These are phyloP conservation scores for Corchorus capsularis DNA, from an alignment of 345 rosid genomes.

Conservation along the genomic window DNA sequence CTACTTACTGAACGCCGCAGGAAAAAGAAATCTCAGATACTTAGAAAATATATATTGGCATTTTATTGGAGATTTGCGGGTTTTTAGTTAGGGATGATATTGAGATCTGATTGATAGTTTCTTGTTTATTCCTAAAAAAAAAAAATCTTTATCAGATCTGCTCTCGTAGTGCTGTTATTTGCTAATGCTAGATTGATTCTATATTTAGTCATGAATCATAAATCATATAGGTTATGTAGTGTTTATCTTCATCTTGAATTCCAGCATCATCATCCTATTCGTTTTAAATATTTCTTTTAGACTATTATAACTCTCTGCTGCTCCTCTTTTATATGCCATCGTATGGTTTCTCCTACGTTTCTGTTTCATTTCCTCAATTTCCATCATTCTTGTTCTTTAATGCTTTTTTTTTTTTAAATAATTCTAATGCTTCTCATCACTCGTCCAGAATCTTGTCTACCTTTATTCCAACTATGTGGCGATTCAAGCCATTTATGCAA, in stretches of 20 bases:
- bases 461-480: slow-evolving; percentile 68
- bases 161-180: background rate
- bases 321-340: background rate
- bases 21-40: background rate
- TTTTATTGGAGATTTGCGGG: background rate
- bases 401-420: background rate
- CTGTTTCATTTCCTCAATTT: background rate
- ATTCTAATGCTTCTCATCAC: background rate
- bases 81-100: background rate
- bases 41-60: background rate
- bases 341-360: background rate
- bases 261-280: background rate
- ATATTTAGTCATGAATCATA: background rate
- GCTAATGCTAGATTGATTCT: background rate
- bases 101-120: slow-evolving; percentile 1
- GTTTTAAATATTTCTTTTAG: background rate
- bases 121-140: background rate
- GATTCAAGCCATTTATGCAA: slow-evolving; percentile 80
- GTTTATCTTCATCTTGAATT: background rate
- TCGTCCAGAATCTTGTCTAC: slow-evolving; percentile 35
- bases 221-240: background rate
- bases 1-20: background rate
- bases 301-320: background rate
- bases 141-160: background rate
- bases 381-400: background rate